phyloP scores from a whole-genome alignment of 2,329 filamentous ascomycete genomes.

The Colletotrichum kahawae region DNA sequence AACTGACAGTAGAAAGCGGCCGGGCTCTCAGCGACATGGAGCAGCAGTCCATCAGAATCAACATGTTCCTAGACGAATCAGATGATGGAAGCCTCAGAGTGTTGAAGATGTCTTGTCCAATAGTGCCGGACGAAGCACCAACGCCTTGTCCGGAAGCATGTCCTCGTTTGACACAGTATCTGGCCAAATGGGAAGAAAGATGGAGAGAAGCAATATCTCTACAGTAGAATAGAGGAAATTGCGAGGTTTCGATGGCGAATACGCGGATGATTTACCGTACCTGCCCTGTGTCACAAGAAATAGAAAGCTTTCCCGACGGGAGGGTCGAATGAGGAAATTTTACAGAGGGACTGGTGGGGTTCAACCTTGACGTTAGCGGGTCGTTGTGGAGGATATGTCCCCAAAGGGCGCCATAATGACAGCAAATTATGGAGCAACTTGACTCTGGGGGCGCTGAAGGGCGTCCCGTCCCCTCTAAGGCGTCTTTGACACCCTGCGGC shows the following conservation, averaged over 20 bases:
- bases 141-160: neutral
- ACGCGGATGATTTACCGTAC: neutral
- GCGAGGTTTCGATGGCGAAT: neutral
- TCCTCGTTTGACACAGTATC: neutral
- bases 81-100: neutral
- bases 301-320: neutral
- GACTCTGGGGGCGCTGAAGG: neutral
- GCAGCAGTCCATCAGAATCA: neutral
- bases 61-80: neutral
- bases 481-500: conserved; percentile 6
- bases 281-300: neutral
- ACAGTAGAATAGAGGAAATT: neutral
- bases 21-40: rapidly evolving
- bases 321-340: neutral
- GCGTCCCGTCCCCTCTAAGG: neutral
- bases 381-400: neutral
- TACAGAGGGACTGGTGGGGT: neutral
- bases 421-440: neutral
- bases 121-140: neutral
- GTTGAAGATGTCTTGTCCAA: neutral
- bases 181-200: neutral
- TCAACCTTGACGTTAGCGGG: neutral
- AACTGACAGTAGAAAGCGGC: neutral
- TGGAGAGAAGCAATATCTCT: neutral
- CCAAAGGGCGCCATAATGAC: neutral